Evolutionary conservation across 306 rosid species (phyloP), one percentile per base, ranked within the genome.

Genomic region (Begonia masoniana): DNA sequence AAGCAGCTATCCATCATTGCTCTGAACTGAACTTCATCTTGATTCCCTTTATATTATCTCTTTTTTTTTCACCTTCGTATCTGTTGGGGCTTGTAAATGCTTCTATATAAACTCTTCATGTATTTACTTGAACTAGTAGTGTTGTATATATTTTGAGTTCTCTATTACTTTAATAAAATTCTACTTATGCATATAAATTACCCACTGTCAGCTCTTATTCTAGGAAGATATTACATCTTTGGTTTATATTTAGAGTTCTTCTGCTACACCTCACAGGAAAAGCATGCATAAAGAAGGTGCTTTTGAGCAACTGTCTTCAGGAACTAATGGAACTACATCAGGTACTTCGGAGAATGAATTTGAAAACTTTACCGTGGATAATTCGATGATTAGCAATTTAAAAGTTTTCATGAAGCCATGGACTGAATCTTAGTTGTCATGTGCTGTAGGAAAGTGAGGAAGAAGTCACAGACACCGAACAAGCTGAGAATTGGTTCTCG

Each of bases 401-500:
- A 1, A 31, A 31, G 39, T 31, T 31, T 31, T 7, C 9, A 31
- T 31, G 39, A 31, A 31, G 9, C 39, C 39, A 31, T 31, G 39
- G 39, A 9, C 46, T 36, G 61, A 60, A 23, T 52, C 41, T 63
- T 53, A 43, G 39, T 23, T 60, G 41, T 55, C 59, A 50, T 48
- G 11, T 52, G 61, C 69, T 67, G 62, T 75, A 92, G 99, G 99
- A 92, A 75, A 92, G 82, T 41, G 99, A 92, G 73, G 99, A 92
- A 81, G 99, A 92, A 77, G 88, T 92, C 54, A 86, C 94, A 1
- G 99, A 92, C 74, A 86, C 88, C 43, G 99, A 92, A 60, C 99
- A 92, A 77, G 99, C 99, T 43, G 99, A 92, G 78, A 92, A 92
- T 73, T 92, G 99, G 99, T 92, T 92, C 78, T 92, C 99, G 39